These are phyloP conservation scores for Bothriochloa decipiens DNA, from an alignment of 176 grass and related monocot species.

Conservation along the genomic window DNA sequence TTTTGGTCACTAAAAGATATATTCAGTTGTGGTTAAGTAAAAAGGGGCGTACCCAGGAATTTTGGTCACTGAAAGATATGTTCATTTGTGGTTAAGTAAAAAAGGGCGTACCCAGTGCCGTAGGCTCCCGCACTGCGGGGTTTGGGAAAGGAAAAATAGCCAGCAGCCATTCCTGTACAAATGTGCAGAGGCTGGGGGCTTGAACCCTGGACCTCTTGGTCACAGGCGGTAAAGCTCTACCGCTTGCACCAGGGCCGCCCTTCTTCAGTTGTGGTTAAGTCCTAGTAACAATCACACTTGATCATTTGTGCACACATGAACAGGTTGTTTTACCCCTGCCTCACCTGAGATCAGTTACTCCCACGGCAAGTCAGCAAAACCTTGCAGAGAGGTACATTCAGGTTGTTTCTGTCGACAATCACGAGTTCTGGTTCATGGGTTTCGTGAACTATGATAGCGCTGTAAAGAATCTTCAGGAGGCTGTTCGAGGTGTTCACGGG, in stretches of 20 bases:
- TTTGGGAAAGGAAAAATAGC: too few relatives aligned
- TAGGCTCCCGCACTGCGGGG: too few relatives aligned
- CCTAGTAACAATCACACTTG: not conserved
- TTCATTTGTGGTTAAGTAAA: too few relatives aligned
- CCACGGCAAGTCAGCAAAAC: constrained; percentile 46
- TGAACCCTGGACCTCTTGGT: too few relatives aligned
- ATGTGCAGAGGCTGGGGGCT: too few relatives aligned
- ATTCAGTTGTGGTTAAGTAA: not conserved
- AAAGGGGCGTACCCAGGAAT: too few relatives aligned
- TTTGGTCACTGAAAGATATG: too few relatives aligned
- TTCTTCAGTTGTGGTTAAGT: not conserved
- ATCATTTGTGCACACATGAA: constrained; percentile 2
- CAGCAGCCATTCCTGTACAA: too few relatives aligned
- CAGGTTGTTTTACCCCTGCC: constrained; percentile 53
- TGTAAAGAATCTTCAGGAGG: constrained; percentile 53
- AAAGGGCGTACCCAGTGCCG: too few relatives aligned
- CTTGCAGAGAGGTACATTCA: constrained; percentile 63
- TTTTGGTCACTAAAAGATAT: not conserved
- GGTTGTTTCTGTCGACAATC: constrained; percentile 45
- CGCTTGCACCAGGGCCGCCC: too few relatives aligned
- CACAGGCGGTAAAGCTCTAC: too few relatives aligned
- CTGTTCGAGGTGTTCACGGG: constrained; percentile 13
- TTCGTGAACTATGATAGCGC: constrained; percentile 57
- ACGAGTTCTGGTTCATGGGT: constrained; percentile 70
- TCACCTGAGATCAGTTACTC: constrained; percentile 53